Percentiles rank a stretch among this genome's conserved stretches.
phyloP scores from a whole-genome alignment of 1,284 basidiomycete species.

The Porodaedalea pini region DNA sequence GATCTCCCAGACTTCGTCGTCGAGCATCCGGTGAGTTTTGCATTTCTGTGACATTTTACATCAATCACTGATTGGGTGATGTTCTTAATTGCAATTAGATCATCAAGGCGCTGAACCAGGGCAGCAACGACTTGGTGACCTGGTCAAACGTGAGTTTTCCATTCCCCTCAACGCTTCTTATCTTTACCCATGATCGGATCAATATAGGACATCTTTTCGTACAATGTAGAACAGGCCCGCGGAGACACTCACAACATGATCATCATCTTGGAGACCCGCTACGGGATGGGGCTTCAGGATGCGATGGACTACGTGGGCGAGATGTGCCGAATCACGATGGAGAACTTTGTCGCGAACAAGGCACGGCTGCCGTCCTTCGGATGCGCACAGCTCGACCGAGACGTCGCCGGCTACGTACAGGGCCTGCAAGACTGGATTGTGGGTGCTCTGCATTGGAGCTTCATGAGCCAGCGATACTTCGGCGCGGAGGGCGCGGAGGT shows the following conservation, averaged over 20 bases:
- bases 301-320: slow-evolving; percentile 41
- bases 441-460: slow-evolving; percentile 41
- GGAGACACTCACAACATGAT: slow-evolving; percentile 45
- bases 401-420: slow-evolving; percentile 34
- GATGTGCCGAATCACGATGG: slow-evolving; percentile 37
- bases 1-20: slow-evolving; percentile 38
- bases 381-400: slow-evolving; percentile 31
- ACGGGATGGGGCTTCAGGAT: slow-evolving; percentile 36
- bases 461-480: slow-evolving; percentile 29
- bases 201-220: slow-evolving; percentile 41
- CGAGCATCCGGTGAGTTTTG: slow-evolving; percentile 30
- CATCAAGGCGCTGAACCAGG: slow-evolving; percentile 35
- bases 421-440: slow-evolving; percentile 40
- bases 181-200: not conserved
- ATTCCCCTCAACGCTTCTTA: not conserved
- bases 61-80: slow-evolving; percentile 17
- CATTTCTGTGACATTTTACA: slow-evolving; percentile 9
- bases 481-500: slow-evolving; percentile 19
- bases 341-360: slow-evolving; percentile 34
- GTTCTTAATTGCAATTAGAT: slow-evolving; percentile 20
- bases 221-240: slow-evolving; percentile 41
- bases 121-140: slow-evolving; percentile 40
- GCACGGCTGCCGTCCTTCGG: slow-evolving; percentile 37
- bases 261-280: slow-evolving; percentile 29
- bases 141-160: slow-evolving; percentile 39